Evolutionary conservation across 805 yeast species (phyloP), one percentile per base, ranked within the genome.

Genomic region (Candida vaughaniae): DNA sequence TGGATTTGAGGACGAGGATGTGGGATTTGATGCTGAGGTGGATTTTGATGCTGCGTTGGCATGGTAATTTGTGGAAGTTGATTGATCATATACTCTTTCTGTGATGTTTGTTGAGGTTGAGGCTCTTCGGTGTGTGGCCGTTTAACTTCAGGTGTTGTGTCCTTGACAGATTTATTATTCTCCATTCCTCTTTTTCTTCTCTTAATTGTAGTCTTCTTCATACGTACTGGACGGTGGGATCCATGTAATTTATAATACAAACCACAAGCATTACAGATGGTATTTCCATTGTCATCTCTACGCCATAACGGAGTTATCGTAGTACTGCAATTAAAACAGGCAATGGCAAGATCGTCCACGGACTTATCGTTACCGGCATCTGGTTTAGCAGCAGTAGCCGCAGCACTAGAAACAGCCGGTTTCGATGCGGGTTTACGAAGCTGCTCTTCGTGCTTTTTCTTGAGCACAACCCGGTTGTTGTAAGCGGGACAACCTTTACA

Each of bases 231-330:
- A 33, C 95, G 68, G 50, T 83, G 89, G 26, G 68, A 67, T 1
- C 91, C 90, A 52, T 85, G 95, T 29, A 87, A 69, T 40, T 80
- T 67, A 58, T 78, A 81, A 57, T 86, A 87, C 20, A 87, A 62
- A 3, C 89, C 95, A 63, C 95, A 86, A 0, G 95, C 95, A 52
- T 86, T 86, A 66, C 95, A 86, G 16, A 87, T 85, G 17, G 89
- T 83, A 49, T 85, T 81, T 3, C 95, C 95, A 5, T 70, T 71
- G 46, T 80, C 89, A 55, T 85, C 90, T 43, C 95, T 67, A 54
- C 95, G 71, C 95, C 95, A 86, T 9, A 86, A 63, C 0, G 95
- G 95, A 0, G 95, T 86, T 39, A 84, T 83, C 1, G 93, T 86
- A 9, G 93, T 83, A 3, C 80, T 81, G 62, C 95, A 86, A 63